Evolutionary conservation across 306 rosid species (phyloP).

Genomic region (Pyrus communis): DNA sequence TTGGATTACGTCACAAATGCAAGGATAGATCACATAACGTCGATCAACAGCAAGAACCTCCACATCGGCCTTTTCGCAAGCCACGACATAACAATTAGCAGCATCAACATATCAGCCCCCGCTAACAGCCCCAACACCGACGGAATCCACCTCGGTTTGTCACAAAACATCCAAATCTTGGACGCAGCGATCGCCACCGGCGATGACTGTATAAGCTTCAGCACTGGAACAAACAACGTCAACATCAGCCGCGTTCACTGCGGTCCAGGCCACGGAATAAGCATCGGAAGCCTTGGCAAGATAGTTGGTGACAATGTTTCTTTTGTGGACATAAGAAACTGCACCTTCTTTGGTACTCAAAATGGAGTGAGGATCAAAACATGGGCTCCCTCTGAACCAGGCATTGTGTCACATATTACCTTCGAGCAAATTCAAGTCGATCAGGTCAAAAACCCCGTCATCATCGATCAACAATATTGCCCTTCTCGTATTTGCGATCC

Average conservation of each 20-base stretch:
- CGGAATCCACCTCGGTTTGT: constrained; percentile 5
- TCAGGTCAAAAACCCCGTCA: constrained; percentile 16
- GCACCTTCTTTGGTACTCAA: constrained; percentile 16
- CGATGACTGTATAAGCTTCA: constrained; percentile 30
- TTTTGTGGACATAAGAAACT: not conserved
- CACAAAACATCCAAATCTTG: not conserved
- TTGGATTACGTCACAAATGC: constrained; percentile 12
- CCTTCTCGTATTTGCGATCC: constrained; percentile 1
- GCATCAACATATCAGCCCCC: constrained; percentile 16
- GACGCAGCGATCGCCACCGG: constrained; percentile 4
- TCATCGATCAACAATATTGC: constrained; percentile 36
- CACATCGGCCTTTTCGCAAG: constrained; percentile 13
- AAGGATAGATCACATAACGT: not conserved
- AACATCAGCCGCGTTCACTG: constrained; percentile 1
- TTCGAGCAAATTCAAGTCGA: constrained; percentile 7
- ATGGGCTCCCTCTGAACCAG: constrained; percentile 5
- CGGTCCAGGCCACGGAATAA: constrained; percentile 41
- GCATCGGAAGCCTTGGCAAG: constrained; percentile 30
- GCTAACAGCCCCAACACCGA: constrained; percentile 22
- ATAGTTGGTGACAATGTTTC: not conserved
- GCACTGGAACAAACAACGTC: constrained; percentile 2
- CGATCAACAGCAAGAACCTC: constrained; percentile 24
- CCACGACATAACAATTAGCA: not conserved
- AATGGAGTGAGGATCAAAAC: constrained; percentile 28
- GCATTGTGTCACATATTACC: constrained; percentile 2